Percentiles rank a stretch among this genome's conserved stretches.
phyloP scores from a whole-genome alignment of 352 stramenopile species.

The Pythium phragmiticola region DNA sequence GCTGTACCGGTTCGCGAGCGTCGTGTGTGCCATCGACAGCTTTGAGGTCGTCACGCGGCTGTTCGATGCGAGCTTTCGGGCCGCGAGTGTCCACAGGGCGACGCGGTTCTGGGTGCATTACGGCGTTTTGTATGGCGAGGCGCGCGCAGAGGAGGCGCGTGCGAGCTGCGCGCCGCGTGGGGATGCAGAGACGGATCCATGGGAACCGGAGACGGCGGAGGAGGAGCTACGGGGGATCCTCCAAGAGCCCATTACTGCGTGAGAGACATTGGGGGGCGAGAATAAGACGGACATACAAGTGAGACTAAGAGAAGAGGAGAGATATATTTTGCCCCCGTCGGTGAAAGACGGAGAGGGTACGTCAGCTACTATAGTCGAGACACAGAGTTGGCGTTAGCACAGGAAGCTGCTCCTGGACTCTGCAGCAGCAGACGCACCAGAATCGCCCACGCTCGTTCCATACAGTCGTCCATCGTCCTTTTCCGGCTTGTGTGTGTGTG shows the following conservation, averaged over 20 bases:
- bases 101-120: conserved; percentile 58
- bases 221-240: not conserved
- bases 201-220: not conserved
- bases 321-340: not conserved
- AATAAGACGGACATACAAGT: no score
- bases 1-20: conserved; percentile 51
- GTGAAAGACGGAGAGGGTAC: not conserved
- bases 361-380: not conserved
- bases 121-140: conserved; percentile 41
- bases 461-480: not conserved
- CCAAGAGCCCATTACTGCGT: not conserved
- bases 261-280: not conserved
- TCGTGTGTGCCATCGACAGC: conserved; percentile 43
- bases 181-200: not conserved
- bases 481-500: conserved; percentile 1
- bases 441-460: not conserved
- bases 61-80: conserved; percentile 38
- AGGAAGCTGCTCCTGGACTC: not conserved
- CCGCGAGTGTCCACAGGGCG: conserved; percentile 24
- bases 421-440: not conserved
- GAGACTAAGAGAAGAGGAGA: not conserved
- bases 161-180: not conserved
- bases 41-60: conserved; percentile 38
- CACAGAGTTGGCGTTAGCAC: not conserved
- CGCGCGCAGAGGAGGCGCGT: conserved; percentile 25